Evolutionary conservation across 257 asterid genomes (phyloP).

Genomic region (Solanum peruvianum): DNA sequence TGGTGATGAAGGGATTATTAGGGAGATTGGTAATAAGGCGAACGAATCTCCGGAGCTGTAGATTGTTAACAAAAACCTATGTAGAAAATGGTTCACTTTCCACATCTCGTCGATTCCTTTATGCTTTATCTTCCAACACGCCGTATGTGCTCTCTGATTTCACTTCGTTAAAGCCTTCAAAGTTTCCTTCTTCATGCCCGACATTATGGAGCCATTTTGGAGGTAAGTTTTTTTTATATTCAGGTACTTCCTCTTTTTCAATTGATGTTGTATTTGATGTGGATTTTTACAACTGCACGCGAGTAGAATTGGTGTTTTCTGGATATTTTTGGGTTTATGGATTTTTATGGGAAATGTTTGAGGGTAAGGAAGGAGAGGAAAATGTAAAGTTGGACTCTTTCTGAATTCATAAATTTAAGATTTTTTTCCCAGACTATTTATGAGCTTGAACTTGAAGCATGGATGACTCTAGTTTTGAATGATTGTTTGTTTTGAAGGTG

Average conservation of each 20-base stretch:
- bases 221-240: conserved; percentile 25
- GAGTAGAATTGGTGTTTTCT: background rate
- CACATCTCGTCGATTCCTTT: conserved; percentile 16
- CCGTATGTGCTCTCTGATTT: conserved; percentile 2
- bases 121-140: conserved; percentile 14
- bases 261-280: background rate
- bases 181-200: conserved; percentile 5
- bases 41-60: conserved; percentile 13
- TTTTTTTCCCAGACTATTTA: background rate
- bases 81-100: conserved; percentile 3
- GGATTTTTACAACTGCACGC: accelerated
- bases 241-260: background rate
- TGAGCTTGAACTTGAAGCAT: background rate
- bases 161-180: conserved; percentile 8
- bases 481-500: background rate
- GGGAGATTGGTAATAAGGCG: conserved; percentile 33
- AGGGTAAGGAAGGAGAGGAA: background rate
- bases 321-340: background rate
- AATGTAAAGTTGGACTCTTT: background rate
- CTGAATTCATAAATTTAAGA: background rate
- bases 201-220: conserved; percentile 19
- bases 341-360: background rate
- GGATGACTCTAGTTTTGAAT: background rate
- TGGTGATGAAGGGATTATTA: conserved; percentile 26
- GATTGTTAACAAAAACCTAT: conserved; percentile 22